Evolutionary conservation across 805 yeast species (phyloP).

Genomic region (Candida ipomoeae): DNA sequence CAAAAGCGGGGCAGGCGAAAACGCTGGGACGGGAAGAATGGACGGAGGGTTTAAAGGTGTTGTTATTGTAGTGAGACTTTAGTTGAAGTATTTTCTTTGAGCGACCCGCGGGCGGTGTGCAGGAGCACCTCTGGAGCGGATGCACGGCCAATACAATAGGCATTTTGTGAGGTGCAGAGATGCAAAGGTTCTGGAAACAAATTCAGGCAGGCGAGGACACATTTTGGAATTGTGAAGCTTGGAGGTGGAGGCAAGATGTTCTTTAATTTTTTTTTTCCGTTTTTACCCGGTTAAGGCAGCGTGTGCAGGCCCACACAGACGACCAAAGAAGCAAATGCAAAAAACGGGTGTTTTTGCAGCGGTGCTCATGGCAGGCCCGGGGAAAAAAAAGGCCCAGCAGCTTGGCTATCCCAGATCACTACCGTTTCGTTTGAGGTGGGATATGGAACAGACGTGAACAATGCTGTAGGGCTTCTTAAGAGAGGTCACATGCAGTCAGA

Average conservation of each 20-base stretch:
- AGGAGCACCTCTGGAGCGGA: neutral
- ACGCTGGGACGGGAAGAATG: neutral
- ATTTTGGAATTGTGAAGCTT: neutral
- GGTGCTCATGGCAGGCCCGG: too few species aligned
- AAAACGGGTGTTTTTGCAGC: too few species aligned
- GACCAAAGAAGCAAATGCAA: too few species aligned
- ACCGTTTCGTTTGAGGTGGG: too few species aligned
- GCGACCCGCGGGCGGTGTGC: slow-evolving; percentile 1
- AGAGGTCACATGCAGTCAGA: neutral
- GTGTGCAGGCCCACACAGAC: too few species aligned
- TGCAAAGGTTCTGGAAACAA: neutral
- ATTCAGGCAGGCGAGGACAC: neutral
- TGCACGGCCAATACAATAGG: neutral
- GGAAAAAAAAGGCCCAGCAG: too few species aligned
- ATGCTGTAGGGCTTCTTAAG: neutral
- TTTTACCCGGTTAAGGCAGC: too few species aligned
- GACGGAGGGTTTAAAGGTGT: neutral
- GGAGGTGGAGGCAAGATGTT: too few species aligned
- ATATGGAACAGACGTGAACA: too few species aligned
- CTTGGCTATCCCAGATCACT: too few species aligned
- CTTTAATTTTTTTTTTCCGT: too few species aligned
- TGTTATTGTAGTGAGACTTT: slow-evolving; percentile 1
- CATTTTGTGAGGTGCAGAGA: neutral
- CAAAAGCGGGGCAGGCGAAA: neutral
- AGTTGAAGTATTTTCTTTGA: slow-evolving; percentile 1